Base-by-base conservation (phyloP, 2,329 filamentous ascomycete species). In the Cercospora citrullina region DNA sequence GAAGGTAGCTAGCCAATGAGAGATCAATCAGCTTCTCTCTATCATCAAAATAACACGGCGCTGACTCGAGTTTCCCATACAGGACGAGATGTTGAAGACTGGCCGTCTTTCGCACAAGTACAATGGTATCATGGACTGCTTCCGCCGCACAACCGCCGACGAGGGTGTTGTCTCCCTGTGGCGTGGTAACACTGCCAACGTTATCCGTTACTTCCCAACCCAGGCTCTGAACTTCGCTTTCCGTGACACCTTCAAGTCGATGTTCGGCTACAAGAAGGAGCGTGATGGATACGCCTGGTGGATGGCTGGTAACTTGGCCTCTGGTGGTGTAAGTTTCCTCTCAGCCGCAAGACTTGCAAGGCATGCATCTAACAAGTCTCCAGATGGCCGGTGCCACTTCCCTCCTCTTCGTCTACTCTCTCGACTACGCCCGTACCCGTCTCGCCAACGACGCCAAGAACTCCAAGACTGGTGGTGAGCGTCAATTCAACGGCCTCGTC, bases 211-310 rank as follows among this genome's bases (percentile, higher is more conserved):
- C 89, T 99, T 99, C 93, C 95, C 95, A 79, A 99, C 95, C 84
- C 95, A 99, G 90, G 95, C 95, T 80, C 89, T 99, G 84, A 99
- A 99, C 94, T 99, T 99, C 83, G 95, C 95, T 84, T 99, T 99
- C 95, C 95, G 95, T 85, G 95, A 99, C 86, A 97, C 96, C 90
- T 99, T 97, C 93, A 99, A 99, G 93, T 89, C 91, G 82, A 96
- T 99, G 94, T 99, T 99, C 91, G 92, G 93, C 83, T 99, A 93
- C 93, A 99, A 98, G 93, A 98, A 98, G 92, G 95, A 99, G 74
- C 91, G 90, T 86, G 95, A 99, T 84, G 95, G 95, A 81, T 99
- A 99, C 85, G 87, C 86, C 83, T 93, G 94, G 91, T 99, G 95
- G 95, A 98, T 99, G 95, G 89, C 87, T 77, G 95, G 95, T 89